Conservation (phyloP, 1,139 yeast genomes). For the Kazachstania sp. region DNA sequence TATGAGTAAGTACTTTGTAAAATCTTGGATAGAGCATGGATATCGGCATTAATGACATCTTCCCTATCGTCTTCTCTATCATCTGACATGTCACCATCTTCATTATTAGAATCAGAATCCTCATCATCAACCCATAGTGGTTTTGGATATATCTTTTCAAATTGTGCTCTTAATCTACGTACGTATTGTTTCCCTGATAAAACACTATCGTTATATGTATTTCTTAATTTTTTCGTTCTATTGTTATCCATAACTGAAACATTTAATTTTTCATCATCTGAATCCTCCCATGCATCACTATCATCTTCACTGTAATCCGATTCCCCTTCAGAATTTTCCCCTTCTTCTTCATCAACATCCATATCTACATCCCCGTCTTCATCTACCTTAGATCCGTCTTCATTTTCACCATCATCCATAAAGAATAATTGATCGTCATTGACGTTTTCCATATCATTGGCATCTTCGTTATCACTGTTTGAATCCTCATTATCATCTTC, state of each 20-base stretch:
- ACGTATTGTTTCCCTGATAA: conserved; percentile 63
- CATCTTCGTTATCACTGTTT: conserved; percentile 9
- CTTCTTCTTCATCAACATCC: conserved; percentile 18
- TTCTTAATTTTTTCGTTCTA: conserved; percentile 64
- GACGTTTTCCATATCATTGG: conserved; percentile 29
- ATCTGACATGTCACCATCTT: conserved; percentile 22
- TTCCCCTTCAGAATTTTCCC: conserved; percentile 24
- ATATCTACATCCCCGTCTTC: conserved; percentile 22
- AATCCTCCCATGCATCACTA: conserved; percentile 75
- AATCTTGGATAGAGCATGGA: conserved; percentile 51
- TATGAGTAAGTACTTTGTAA: conserved; percentile 53
- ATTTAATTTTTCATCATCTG: conserved; percentile 73
- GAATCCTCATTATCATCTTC: conserved; percentile 43
- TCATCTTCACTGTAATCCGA: conserved; percentile 26
- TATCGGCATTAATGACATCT: conserved; percentile 34
- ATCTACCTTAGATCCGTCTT: conserved; percentile 26
- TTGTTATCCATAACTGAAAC: conserved; percentile 56
- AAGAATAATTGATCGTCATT: conserved; percentile 3
- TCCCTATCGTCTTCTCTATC: conserved; percentile 35
- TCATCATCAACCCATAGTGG: conserved; percentile 69
- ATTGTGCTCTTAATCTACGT: conserved; percentile 69
- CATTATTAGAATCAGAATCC: conserved; percentile 31
- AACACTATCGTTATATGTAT: conserved; percentile 47
- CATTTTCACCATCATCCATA: conserved; percentile 26
- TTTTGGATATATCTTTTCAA: conserved; percentile 76